Conservation (phyloP, 768 basidiomycete genomes). For the Rhodotorula graminis region DNA sequence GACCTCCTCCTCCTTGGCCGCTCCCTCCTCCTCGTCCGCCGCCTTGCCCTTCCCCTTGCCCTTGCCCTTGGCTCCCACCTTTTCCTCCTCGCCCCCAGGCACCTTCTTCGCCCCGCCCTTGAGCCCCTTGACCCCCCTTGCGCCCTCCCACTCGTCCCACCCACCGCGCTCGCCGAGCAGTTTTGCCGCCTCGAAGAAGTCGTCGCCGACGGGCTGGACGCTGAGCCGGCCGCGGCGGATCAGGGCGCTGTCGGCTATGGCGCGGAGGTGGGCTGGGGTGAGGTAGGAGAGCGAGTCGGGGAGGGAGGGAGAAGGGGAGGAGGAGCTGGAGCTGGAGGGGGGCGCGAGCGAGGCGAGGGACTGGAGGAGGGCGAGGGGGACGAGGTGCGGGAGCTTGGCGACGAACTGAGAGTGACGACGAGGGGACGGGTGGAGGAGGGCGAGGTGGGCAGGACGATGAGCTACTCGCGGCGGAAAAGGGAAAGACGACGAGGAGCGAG, state of each 20-base stretch:
- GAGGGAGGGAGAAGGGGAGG: conserved; percentile 17
- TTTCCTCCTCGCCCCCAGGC: not conserved
- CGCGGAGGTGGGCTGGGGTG: conserved; percentile 14
- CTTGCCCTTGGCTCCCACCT: not conserved
- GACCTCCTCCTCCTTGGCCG: conserved; percentile 1
- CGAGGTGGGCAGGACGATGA: too few relatives aligned
- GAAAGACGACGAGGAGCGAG: too few relatives aligned
- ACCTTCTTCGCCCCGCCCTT: not conserved
- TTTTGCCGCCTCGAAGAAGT: conserved; percentile 62
- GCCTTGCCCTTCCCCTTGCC: not conserved
- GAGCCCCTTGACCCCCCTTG: not conserved
- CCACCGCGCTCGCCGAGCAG: conserved; percentile 67
- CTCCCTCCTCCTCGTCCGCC: not conserved
- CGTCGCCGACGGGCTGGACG: conserved; percentile 70
- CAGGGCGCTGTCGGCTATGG: conserved; percentile 59
- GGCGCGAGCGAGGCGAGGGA: conserved; percentile 53
- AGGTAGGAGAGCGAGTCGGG: conserved; percentile 30
- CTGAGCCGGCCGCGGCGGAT: conserved; percentile 76
- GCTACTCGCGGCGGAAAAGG: too few relatives aligned
- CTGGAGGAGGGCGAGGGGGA: conserved; percentile 71
- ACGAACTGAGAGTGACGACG: conserved; percentile 36
- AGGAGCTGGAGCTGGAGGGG: conserved; percentile 21
- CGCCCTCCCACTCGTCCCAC: conserved; percentile 68
- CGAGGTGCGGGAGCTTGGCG: conserved; percentile 58
- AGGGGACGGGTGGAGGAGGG: too few relatives aligned